Base-by-base conservation (phyloP, 345 rosid species). In the Stellera chamaejasme region DNA sequence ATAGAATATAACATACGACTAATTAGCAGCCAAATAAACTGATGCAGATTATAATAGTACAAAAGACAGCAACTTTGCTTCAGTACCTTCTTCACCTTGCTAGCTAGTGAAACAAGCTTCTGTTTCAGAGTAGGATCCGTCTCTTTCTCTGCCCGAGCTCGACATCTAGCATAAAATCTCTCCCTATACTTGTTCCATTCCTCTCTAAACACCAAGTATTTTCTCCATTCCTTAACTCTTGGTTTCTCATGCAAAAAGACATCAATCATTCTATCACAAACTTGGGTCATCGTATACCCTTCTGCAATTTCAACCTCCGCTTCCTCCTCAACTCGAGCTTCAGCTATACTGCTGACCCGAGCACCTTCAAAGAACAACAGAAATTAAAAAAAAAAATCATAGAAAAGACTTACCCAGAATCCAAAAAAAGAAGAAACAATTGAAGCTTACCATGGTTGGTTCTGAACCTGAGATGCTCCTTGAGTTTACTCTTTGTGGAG, bases 161-260 rank as follows among this genome's bases (percentile, higher is more conserved):
- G 77, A 67, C 98, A 92, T 52, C 83, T 79, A 16, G 43, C 71
- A 46, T 86, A 88, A 75, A 92, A 92, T 59, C 77, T 67, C 7
- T 77, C 78, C 55, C 77, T 82, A 52, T 88, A 86, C 79, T 84
- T 88, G 23, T 74, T 76, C 97, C 96, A 92, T 67, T 86, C 95
- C 50, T 86, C 87, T 67, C 97, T 81, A 13, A 88, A 74, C 49
- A 84, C 79, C 75, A 92, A 60, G 68, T 75, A 86, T 72, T 80
- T 86, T 56, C 75, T 84, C 99, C 94, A 93, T 16, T 89, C 75
- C 60, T 76, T 93, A 6, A 79, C 86, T 65, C 79, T 74, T 39
- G 82, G 84, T 67, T 88, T 93, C 84, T 86, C 84, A 64, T 72
- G 77, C 75, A 89, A 66, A 71, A 88, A 93, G 46, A 86, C 13